These are phyloP conservation scores for Butyriboletus loyo DNA, from an alignment of 768 basidiomycete species.

Conservation along the genomic window DNA sequence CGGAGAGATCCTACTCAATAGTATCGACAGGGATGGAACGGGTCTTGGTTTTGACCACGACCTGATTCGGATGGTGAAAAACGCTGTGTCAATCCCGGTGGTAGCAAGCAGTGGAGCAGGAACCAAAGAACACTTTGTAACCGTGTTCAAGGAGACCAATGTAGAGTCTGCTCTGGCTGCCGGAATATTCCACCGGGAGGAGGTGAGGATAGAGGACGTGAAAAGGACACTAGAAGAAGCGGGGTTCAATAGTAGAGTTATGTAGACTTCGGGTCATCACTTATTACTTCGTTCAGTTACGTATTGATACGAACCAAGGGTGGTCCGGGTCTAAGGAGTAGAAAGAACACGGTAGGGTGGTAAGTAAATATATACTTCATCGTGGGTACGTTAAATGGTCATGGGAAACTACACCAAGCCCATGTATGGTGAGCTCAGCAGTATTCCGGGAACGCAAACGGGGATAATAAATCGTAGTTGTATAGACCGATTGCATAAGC, in stretches of 20 bases:
- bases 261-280: slow-evolving; percentile 8
- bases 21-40: slow-evolving; percentile 94
- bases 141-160: slow-evolving; percentile 74
- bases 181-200: slow-evolving; percentile 92
- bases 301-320: background rate
- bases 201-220: slow-evolving; percentile 81
- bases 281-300: no score
- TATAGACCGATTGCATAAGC: slow-evolving; percentile 31
- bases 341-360: background rate
- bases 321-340: slow-evolving; percentile 1
- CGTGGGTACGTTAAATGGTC: background rate
- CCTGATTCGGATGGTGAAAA: slow-evolving; percentile 72
- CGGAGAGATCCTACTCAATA: slow-evolving; percentile 93
- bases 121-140: slow-evolving; percentile 73
- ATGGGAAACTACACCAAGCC: background rate
- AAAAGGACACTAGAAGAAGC: slow-evolving; percentile 54
- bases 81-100: slow-evolving; percentile 81
- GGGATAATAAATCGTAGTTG: slow-evolving; percentile 23
- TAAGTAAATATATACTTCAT: background rate
- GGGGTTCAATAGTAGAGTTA: slow-evolving; percentile 47
- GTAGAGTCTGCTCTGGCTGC: slow-evolving; percentile 94
- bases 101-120: slow-evolving; percentile 96
- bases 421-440: slow-evolving; percentile 3
- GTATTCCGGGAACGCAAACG: slow-evolving; percentile 18
- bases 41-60: slow-evolving; percentile 90